Evolutionary conservation across 108 stramenopile species (phyloP), one percentile per base, ranked within the genome.

Genomic region (Cyclostephanos invisitatus): DNA sequence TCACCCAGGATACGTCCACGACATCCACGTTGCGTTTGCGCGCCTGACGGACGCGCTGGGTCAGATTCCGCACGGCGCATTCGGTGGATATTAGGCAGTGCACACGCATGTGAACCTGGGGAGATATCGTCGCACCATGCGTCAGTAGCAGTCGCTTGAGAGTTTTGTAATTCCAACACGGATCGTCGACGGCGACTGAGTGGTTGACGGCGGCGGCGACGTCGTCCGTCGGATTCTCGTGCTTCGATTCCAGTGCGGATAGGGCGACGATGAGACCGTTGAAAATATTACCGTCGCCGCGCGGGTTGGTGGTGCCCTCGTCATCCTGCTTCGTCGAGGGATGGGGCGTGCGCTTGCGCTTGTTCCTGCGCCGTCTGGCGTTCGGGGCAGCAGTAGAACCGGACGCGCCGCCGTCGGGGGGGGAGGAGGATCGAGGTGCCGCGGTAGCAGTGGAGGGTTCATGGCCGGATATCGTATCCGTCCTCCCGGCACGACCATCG

Each of bases 21-120:
- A 93, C 70, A 8, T 87, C 86, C 20, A 90, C 88, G 20, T 80
- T 73, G n/a, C 75, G 72, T 56, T 87, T 87, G 49, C 75, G n/a
- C 5, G 92, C 92, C 71, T 91, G 90, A 46, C 89, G 84, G 8
- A 93, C 83, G n/a, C 92, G 81, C 67, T 93, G 92, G 7, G 92
- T 93, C 27, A 72, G 20, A 63, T 73, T 64, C 8, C 40, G 15
- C 10, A 91, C 74, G 2, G 88, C 87, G 21, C 77, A 74, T 25
- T 40, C 48, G 8, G 85, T 81, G 38, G 78, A 89, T 25, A 93
- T 37, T 11, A 93, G 46, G 10, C 65, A 67, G 24, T 83, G 53
- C 0, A 93, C 87, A 6, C 82, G 77, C 62, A 86, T 84, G 70
- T 91, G 85, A 0, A 91, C 87, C 74, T 91, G 89, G 9, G 83